Conservation (phyloP, 176 grass and related monocot genomes). For the Zea mays region DNA sequence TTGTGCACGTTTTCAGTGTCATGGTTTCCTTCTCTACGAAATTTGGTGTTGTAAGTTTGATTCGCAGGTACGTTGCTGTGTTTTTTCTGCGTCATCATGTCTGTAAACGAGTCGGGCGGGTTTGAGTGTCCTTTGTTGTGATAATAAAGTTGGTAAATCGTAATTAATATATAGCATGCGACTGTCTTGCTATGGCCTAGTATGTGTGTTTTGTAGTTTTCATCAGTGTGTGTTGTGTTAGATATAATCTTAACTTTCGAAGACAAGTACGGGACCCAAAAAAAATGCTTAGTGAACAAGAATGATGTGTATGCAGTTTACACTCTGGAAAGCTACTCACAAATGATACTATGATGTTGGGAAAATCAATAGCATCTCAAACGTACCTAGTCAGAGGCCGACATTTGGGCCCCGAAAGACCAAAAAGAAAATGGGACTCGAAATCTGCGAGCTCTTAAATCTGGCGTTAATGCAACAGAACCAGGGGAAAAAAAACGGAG, state of each 20-base stretch:
- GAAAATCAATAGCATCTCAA: too few species aligned
- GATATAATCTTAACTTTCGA: neutral
- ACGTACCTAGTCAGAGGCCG: too few species aligned
- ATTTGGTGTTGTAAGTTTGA: conserved; percentile 26
- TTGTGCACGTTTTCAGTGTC: neutral
- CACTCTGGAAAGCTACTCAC: too few species aligned
- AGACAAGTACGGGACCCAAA: too few species aligned
- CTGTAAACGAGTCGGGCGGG: neutral
- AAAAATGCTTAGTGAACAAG: too few species aligned
- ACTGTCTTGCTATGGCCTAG: neutral
- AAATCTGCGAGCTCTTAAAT: too few species aligned
- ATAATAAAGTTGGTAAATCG: conserved; percentile 22
- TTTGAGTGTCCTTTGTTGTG: neutral
- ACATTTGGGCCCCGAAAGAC: too few species aligned
- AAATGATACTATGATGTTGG: too few species aligned
- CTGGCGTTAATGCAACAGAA: too few species aligned
- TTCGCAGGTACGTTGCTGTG: neutral
- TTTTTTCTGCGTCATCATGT: neutral
- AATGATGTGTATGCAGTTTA: too few species aligned
- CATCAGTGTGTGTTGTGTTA: neutral
- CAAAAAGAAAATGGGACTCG: too few species aligned
- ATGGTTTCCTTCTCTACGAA: neutral
- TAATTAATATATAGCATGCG: neutral
- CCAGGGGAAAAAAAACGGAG: too few species aligned
- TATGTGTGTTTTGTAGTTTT: neutral